Evolutionary conservation across 768 basidiomycete genomes (phyloP), one percentile per base, ranked within the genome.

Genomic region (Steccherinum ochraceum): DNA sequence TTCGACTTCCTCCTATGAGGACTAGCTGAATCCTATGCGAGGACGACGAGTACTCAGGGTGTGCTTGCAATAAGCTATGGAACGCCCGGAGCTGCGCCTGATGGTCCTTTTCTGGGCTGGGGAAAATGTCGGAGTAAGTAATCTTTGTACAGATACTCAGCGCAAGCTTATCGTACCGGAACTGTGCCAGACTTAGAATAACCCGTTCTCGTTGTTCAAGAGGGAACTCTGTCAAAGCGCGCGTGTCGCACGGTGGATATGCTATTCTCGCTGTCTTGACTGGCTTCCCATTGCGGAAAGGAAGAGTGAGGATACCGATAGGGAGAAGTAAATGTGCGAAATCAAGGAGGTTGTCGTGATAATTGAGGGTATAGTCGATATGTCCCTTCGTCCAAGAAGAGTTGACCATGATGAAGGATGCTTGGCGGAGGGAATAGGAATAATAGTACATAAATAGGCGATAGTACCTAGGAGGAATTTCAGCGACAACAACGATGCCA

Each of bases 41-140:
- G 12, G 55, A 57, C 0, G 51, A 49, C 25, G 63, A 62, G 61
- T 84, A 80, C 52, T 86, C 76, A 0, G 93, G 87, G 52, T 87
- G 71, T 1, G 56, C 56, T 45, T 70, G 63, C 20, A 91, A 67
- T 7, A 96, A 71, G 26, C 69, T 65, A 16, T 75, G 67, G 54
- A 96, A 81, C 0, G 93, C 81, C 12, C 67, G 71, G 11, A 98
- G 66, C 64, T 98, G 96, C 3, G 79, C 76, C 1, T 79, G 68
- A 50, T 98, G 94, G 59, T 96, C 89, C 65, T 99, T 99, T 70
- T 99, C 96, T 2, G 96, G 96, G 26, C 90, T 91, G 51, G 16
- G 30, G 44, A n/a, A n/a, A n/a, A n/a, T n/a, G 25, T 26, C 46
- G 48, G 21, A 18, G 4, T 10, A 20, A 5, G 40, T 50, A 19